A percentile compares a stretch with the other conserved stretches of the same genome.
Evolutionary conservation across 2,329 filamentous ascomycete species (phyloP).

Genomic region (Pyrenochaeta sp.): DNA sequence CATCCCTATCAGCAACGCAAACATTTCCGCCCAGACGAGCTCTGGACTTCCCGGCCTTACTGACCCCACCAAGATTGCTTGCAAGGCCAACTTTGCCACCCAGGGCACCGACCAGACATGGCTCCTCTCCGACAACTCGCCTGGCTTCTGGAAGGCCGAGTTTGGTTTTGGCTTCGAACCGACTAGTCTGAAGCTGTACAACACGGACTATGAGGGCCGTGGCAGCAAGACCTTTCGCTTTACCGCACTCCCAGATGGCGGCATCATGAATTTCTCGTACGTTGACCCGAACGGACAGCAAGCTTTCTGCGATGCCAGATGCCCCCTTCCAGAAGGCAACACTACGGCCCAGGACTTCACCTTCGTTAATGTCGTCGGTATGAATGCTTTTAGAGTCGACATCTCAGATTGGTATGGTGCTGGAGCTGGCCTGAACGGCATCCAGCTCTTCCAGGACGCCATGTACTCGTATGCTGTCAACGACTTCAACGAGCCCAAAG

Average conservation of each 20-base stretch:
- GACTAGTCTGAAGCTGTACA: slow-evolving; percentile 86
- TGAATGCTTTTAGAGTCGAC: slow-evolving; percentile 86
- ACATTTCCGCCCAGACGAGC: slow-evolving; percentile 72
- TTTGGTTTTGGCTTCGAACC: slow-evolving; percentile 88
- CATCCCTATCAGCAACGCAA: slow-evolving; percentile 84
- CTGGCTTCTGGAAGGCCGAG: slow-evolving; percentile 83
- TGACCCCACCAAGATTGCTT: slow-evolving; percentile 83
- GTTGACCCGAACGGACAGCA: slow-evolving; percentile 76
- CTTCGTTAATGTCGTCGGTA: slow-evolving; percentile 91
- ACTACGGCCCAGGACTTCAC: slow-evolving; percentile 84
- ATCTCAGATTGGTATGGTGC: slow-evolving; percentile 86
- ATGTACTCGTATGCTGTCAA: slow-evolving; percentile 86
- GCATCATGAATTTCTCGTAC: slow-evolving; percentile 97
- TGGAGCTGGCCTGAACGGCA: slow-evolving; percentile 84
- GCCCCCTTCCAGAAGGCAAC: slow-evolving; percentile 78
- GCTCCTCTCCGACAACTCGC: slow-evolving; percentile 76
- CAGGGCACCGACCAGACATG: slow-evolving; percentile 81
- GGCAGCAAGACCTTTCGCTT: slow-evolving; percentile 90
- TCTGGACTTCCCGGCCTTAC: slow-evolving; percentile 70
- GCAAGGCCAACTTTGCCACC: slow-evolving; percentile 70
- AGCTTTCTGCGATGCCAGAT: slow-evolving; percentile 78
- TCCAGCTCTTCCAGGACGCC: slow-evolving; percentile 86
- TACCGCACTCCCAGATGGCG: slow-evolving; percentile 82
- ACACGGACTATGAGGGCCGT: slow-evolving; percentile 82
- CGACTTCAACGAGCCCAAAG: slow-evolving; percentile 87